A percentile compares a stretch with the other conserved stretches of the same genome.
phyloP scores from a whole-genome alignment of 116 monocot genomes.

The Posidonia oceanica region DNA sequence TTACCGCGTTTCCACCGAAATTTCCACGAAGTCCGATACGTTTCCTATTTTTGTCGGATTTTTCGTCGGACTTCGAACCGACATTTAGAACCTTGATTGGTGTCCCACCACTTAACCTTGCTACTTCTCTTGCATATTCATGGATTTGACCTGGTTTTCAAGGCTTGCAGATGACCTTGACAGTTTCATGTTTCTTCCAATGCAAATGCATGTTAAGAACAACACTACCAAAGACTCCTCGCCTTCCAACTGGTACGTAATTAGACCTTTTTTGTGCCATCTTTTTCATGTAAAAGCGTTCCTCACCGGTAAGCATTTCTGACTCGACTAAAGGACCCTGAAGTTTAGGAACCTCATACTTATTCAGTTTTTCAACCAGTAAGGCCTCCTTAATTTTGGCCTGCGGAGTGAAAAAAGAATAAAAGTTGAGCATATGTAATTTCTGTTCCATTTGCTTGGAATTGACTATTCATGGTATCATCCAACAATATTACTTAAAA shows the following conservation, averaged over 20 bases:
- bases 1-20: too few species aligned
- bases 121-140: conserved; percentile 76
- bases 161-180: conserved; percentile 85
- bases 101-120: conserved; percentile 69
- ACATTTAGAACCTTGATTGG: too few species aligned
- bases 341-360: conserved; percentile 55
- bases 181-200: conserved; percentile 91
- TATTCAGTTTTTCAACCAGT: conserved; percentile 69
- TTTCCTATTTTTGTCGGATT: too few species aligned
- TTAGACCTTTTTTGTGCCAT: conserved; percentile 84
- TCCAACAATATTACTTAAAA: too few species aligned
- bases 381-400: conserved; percentile 64
- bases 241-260: conserved; percentile 73
- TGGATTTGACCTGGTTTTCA: conserved; percentile 63
- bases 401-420: conserved; percentile 15
- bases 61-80: too few species aligned
- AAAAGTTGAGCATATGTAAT: too few species aligned
- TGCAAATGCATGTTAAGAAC: conserved; percentile 66
- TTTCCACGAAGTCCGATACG: too few species aligned
- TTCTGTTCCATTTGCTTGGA: too few species aligned
- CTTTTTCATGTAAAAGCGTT: conserved; percentile 78
- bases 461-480: too few species aligned
- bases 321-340: conserved; percentile 53
- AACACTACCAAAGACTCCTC: conserved; percentile 52
- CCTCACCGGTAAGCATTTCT: conserved; percentile 52